Evolutionary conservation across 805 yeast species (phyloP).

Genomic region (Monosporozyma siamensis): DNA sequence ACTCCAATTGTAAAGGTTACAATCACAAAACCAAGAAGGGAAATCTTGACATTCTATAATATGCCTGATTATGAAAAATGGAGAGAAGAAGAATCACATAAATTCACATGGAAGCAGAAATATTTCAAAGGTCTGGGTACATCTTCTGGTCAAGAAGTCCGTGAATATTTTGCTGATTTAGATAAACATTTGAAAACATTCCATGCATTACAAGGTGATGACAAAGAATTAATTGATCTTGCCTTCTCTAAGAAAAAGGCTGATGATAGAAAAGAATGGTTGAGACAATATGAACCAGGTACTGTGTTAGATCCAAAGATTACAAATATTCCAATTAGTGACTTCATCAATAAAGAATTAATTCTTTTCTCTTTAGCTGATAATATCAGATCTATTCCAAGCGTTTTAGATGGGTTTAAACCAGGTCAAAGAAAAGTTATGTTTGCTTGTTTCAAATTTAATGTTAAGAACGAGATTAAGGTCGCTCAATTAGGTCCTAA

Average conservation of each 20-base stretch:
- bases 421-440: conserved; percentile 95
- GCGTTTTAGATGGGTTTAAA: conserved; percentile 87
- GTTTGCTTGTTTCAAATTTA: conserved; percentile 76
- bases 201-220: conserved; percentile 71
- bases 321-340: conserved; percentile 75
- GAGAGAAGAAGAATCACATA: conserved; percentile 75
- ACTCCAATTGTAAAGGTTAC: conserved; percentile 94
- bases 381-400: conserved; percentile 89
- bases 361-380: conserved; percentile 95
- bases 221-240: conserved; percentile 68
- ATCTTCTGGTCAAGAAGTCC: conserved; percentile 69
- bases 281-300: conserved; percentile 84
- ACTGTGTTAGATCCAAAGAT: conserved; percentile 78
- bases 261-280: conserved; percentile 96
- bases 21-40: conserved; percentile 50
- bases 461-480: conserved; percentile 66
- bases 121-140: conserved; percentile 99
- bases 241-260: conserved; percentile 94
- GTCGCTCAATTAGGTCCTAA: conserved; percentile 88
- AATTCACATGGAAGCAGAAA: conserved; percentile 79
- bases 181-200: conserved; percentile 82
- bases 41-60: conserved; percentile 68
- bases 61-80: conserved; percentile 95
- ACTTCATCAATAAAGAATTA: conserved; percentile 89
- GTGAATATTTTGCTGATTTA: conserved; percentile 78